These are phyloP conservation scores for Forsythia suspensa DNA, from an alignment of 257 asterid species.

Conservation along the genomic window DNA sequence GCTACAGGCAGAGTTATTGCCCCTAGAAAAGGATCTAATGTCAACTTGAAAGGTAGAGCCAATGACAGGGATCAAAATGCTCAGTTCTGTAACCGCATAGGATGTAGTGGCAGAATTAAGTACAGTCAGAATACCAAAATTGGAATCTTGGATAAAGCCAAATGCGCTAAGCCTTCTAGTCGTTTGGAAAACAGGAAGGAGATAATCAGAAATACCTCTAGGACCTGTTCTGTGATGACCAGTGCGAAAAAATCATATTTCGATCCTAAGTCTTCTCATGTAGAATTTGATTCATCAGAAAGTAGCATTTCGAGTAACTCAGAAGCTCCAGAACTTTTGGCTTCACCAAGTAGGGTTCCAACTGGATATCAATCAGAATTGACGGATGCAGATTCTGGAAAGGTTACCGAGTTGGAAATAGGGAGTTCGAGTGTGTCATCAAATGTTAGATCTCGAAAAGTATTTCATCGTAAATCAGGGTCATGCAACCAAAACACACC, in stretches of 20 bases:
- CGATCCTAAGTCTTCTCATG: conserved; percentile 36
- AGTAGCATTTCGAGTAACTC: conserved; percentile 32
- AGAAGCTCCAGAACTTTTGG: neutral
- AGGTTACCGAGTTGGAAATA: conserved; percentile 1
- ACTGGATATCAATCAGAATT: too few species aligned
- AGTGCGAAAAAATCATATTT: conserved; percentile 29
- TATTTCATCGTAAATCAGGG: conserved; percentile 30
- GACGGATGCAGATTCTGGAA: too few species aligned
- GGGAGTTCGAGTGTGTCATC: conserved; percentile 44
- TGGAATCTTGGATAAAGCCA: conserved; percentile 46
- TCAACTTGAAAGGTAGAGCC: conserved; percentile 33
- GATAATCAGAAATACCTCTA: conserved; percentile 37
- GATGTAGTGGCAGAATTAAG: conserved; percentile 79
- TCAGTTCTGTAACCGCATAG: conserved; percentile 74
- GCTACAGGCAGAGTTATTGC: conserved; percentile 29
- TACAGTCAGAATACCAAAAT: conserved; percentile 30
- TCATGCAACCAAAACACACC: conserved; percentile 23
- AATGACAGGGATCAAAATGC: conserved; percentile 39
- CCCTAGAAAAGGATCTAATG: conserved; percentile 37
- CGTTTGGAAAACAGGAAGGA: conserved; percentile 46
- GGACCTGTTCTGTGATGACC: conserved; percentile 22
- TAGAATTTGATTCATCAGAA: conserved; percentile 34
- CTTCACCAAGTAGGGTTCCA: too few species aligned
- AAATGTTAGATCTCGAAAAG: conserved; percentile 30
- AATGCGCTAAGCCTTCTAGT: conserved; percentile 37